phyloP scores from a whole-genome alignment of 805 yeast genomes.

The Ogataea pignaliae region DNA sequence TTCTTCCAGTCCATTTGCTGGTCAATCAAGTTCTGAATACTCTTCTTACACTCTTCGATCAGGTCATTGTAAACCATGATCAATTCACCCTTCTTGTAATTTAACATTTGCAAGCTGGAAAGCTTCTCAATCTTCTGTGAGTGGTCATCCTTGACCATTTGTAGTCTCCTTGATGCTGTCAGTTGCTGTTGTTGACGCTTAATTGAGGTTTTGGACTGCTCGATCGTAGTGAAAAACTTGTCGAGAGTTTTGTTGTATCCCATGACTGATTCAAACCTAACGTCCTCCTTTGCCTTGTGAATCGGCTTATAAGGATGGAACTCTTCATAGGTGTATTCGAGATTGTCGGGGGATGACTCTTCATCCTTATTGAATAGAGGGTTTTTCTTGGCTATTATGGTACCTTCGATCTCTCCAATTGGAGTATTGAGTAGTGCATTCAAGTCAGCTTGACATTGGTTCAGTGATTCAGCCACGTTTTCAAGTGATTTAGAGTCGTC shows the following conservation, averaged over 20 bases:
- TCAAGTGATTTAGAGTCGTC: constrained; percentile 27
- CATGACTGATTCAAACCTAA: constrained; percentile 38
- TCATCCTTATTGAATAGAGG: constrained; percentile 40
- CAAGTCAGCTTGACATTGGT: constrained; percentile 43
- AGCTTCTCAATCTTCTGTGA: constrained; percentile 64
- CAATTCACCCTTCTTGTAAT: constrained; percentile 66
- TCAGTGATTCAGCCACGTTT: constrained; percentile 38
- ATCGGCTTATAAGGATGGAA: constrained; percentile 51
- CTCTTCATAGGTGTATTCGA: constrained; percentile 45
- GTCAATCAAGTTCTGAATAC: constrained; percentile 62
- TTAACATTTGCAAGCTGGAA: constrained; percentile 55
- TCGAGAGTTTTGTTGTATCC: constrained; percentile 85
- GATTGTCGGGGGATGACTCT: constrained; percentile 28
- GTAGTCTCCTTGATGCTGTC: constrained; percentile 70
- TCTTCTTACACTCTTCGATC: constrained; percentile 66
- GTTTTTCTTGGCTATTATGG: constrained; percentile 59
- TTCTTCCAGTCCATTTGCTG: constrained; percentile 95
- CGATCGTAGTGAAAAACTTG: constrained; percentile 76
- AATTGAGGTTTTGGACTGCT: constrained; percentile 72
- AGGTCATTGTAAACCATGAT: constrained; percentile 64
- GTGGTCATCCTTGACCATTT: constrained; percentile 72
- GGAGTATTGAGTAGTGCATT: constrained; percentile 30
- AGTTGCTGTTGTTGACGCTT: constrained; percentile 71
- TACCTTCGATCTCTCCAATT: constrained; percentile 46
- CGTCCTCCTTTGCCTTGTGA: constrained; percentile 25